Conservation (phyloP, 1,284 basidiomycete species). For the Sanghuangporus baumii region DNA sequence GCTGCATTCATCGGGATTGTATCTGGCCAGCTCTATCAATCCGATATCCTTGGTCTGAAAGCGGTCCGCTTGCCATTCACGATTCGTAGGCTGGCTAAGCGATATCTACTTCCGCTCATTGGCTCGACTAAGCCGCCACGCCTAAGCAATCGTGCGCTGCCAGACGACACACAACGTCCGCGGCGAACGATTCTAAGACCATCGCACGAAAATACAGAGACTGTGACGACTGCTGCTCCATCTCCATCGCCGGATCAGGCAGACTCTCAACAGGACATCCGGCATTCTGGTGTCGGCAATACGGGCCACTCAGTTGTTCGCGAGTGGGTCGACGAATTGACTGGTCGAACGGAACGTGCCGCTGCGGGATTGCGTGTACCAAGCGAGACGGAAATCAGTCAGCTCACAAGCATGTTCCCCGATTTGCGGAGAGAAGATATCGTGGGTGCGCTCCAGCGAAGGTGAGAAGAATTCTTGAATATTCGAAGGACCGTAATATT, state of each 20-base stretch:
- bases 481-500: not conserved
- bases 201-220: slow-evolving; percentile 39
- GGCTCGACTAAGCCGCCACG: slow-evolving; percentile 53
- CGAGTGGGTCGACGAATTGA: slow-evolving; percentile 79
- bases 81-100: slow-evolving; percentile 44
- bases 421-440: slow-evolving; percentile 69
- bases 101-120: slow-evolving; percentile 56
- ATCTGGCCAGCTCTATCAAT: slow-evolving; percentile 73
- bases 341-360: slow-evolving; percentile 50
- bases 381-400: slow-evolving; percentile 67
- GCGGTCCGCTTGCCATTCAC: slow-evolving; percentile 63
- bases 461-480: slow-evolving; percentile 41
- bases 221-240: slow-evolving; percentile 50
- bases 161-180: slow-evolving; percentile 33
- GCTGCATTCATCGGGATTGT: slow-evolving; percentile 60
- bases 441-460: slow-evolving; percentile 75
- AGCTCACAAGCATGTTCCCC: slow-evolving; percentile 79
- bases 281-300: slow-evolving; percentile 5
- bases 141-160: slow-evolving; percentile 52
- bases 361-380: slow-evolving; percentile 58
- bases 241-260: slow-evolving; percentile 22
- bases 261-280: slow-evolving; percentile 9
- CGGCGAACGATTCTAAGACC: slow-evolving; percentile 5
- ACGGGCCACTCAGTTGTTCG: slow-evolving; percentile 53
- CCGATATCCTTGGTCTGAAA: slow-evolving; percentile 72